A percentile compares a stretch with the other conserved stretches of the same genome.
Evolutionary conservation across 2,329 filamentous ascomycete genomes (phyloP).

Genomic region (Davidsoniella neocaledoniae): DNA sequence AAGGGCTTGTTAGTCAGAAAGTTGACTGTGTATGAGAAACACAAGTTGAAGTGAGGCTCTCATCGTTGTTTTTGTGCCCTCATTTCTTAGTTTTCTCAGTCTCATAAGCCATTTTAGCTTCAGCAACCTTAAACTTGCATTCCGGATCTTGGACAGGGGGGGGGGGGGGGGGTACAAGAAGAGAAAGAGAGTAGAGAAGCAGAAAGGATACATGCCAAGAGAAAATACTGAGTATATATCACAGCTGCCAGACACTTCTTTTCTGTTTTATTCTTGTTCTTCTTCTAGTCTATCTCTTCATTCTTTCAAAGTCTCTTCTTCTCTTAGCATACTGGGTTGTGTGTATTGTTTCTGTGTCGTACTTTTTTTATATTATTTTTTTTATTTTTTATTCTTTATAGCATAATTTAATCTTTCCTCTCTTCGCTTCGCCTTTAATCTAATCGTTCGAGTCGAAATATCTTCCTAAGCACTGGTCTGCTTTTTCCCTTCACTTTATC

Average conservation of each 20-base stretch:
- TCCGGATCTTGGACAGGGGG: too few relatives aligned
- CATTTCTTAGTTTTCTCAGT: too few relatives aligned
- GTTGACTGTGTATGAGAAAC: too few relatives aligned
- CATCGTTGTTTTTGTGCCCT: too few relatives aligned
- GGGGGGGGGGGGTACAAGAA: neutral
- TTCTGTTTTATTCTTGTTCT: constrained; percentile 7
- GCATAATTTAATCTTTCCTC: too few relatives aligned
- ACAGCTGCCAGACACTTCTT: neutral
- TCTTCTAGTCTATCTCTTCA: constrained; percentile 5
- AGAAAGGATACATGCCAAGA: neutral
- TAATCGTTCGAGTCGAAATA: constrained; percentile 16
- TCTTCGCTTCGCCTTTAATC: constrained; percentile 16
- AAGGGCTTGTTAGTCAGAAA: too few relatives aligned
- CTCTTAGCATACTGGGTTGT: constrained; percentile 11
- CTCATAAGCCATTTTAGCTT: neutral
- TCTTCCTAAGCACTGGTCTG: constrained; percentile 33
- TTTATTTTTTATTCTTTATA: constrained; percentile 12
- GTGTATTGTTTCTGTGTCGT: constrained; percentile 15
- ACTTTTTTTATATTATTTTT: constrained; percentile 16
- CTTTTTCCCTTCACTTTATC: constrained; percentile 19
- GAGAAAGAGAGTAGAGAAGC: too few relatives aligned
- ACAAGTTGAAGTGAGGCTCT: too few relatives aligned
- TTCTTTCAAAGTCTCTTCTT: constrained; percentile 13
- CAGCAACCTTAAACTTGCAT: neutral
- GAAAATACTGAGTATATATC: neutral